A percentile compares a stretch with the other conserved stretches of the same genome.
Evolutionary conservation across 176 grass and related monocot genomes (phyloP).

Genomic region (Thinopyrum elongatum): DNA sequence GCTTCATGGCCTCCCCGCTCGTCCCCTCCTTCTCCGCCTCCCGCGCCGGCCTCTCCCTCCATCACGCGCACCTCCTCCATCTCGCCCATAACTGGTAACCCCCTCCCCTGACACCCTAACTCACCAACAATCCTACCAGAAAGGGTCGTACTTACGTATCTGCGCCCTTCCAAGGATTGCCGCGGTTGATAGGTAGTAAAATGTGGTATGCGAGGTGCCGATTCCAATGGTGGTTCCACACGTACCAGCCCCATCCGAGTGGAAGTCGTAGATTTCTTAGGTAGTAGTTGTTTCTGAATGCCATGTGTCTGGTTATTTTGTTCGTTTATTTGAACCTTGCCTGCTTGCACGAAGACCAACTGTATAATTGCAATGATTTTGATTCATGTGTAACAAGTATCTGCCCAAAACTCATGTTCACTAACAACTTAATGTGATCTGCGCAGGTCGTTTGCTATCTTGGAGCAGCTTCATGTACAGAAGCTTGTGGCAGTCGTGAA

Average conservation of each 20-base stretch:
- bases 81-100: slow-evolving; percentile 64
- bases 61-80: slow-evolving; percentile 69
- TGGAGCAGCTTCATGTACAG: slow-evolving; percentile 72
- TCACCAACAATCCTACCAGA: not conserved
- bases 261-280: not conserved
- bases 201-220: not conserved
- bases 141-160: not conserved
- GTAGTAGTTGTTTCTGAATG: not conserved
- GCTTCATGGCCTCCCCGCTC: slow-evolving; percentile 88
- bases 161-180: not conserved
- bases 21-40: slow-evolving; percentile 68
- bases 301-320: not conserved
- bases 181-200: not conserved
- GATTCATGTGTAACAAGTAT: slow-evolving; percentile 3
- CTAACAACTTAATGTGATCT: slow-evolving; percentile 23
- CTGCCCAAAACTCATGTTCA: slow-evolving; percentile 1
- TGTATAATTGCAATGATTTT: not conserved
- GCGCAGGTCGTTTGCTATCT: slow-evolving; percentile 65
- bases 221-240: not conserved
- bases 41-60: slow-evolving; percentile 55
- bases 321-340: not conserved
- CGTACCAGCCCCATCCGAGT: not conserved
- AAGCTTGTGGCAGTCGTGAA: slow-evolving; percentile 57
- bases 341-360: not conserved
- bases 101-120: not conserved